phyloP scores from a whole-genome alignment of 23 red algal genomes.

The Agarophyton chilense region DNA sequence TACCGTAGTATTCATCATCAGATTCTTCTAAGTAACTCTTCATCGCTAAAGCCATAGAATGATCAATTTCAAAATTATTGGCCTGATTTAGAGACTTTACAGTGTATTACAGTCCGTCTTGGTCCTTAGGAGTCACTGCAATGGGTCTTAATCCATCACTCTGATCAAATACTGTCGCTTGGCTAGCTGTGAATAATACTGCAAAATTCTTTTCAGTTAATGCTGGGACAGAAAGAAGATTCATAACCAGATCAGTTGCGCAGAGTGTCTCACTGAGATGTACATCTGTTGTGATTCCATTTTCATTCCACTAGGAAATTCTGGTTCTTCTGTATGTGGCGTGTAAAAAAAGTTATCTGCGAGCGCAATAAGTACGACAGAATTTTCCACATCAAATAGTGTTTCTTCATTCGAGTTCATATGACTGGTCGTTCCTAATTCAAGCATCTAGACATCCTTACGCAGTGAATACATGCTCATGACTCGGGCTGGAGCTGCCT shows the following conservation, averaged over 20 bases:
- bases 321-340: neutral
- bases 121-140: neutral
- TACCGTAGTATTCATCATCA: no score
- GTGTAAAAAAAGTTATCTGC: slow-evolving; percentile 12
- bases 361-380: slow-evolving; percentile 22
- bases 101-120: slow-evolving; percentile 36
- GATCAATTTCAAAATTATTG: neutral
- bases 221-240: slow-evolving; percentile 37
- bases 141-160: neutral
- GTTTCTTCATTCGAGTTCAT: neutral
- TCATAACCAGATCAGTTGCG: neutral
- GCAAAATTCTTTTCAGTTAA: neutral
- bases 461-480: neutral
- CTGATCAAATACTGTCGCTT: neutral
- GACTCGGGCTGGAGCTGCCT: neutral
- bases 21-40: neutral
- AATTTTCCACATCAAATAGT: neutral
- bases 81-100: no score
- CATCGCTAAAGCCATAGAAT: neutral
- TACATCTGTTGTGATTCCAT: neutral
- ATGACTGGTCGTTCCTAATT: slow-evolving; percentile 22
- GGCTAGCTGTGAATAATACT: neutral
- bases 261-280: neutral
- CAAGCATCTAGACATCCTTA: neutral
- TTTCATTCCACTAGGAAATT: neutral